These are phyloP conservation scores for Vicia villosa DNA, from an alignment of 306 rosid genomes.

Conservation along the genomic window DNA sequence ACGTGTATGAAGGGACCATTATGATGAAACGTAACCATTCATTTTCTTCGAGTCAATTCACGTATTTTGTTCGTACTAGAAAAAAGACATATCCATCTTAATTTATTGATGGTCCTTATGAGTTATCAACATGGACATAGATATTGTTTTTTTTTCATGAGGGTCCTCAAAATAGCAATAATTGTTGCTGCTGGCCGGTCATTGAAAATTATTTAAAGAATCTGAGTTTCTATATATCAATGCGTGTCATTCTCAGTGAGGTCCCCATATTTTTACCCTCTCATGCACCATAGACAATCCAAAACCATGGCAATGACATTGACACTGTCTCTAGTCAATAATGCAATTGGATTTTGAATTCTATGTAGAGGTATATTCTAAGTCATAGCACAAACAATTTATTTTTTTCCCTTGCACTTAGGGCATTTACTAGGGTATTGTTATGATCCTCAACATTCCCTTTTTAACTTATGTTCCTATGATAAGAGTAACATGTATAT, in stretches of 20 bases:
- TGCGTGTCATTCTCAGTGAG: constrained; percentile 39
- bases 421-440: neutral
- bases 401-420: neutral
- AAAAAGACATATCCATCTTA: constrained; percentile 37
- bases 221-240: constrained; percentile 40
- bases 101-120: constrained; percentile 42
- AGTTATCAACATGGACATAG: neutral
- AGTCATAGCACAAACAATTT: too few species aligned
- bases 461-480: constrained; percentile 14
- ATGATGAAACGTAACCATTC: neutral
- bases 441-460: constrained; percentile 10
- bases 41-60: constrained; percentile 29
- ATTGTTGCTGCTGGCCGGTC: constrained; percentile 43
- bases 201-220: constrained; percentile 37
- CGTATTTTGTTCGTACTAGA: constrained; percentile 31
- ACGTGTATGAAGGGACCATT: constrained; percentile 49
- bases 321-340: constrained; percentile 57
- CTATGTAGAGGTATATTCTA: too few species aligned
- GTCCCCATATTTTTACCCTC: constrained; percentile 43
- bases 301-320: constrained; percentile 43
- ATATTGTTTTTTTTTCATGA: constrained; percentile 1
- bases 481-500: neutral
- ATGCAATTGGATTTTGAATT: constrained; percentile 35
- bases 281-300: constrained; percentile 47
- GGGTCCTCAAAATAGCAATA: constrained; percentile 31